Evolutionary conservation across 805 yeast species (phyloP), one percentile per base, ranked within the genome.

Genomic region (Zygosaccharomyces siamensis): DNA sequence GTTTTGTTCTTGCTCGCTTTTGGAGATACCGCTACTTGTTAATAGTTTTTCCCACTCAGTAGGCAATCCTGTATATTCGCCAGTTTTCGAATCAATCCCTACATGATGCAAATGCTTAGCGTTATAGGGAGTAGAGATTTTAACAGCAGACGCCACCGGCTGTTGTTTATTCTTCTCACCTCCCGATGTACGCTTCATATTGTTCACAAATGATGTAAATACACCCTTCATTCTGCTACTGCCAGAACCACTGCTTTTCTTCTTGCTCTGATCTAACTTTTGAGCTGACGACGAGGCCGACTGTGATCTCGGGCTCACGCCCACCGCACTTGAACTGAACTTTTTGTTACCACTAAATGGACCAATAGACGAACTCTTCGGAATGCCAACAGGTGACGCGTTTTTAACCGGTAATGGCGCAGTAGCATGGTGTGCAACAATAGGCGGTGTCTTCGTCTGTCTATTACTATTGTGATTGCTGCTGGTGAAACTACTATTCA

Each of bases 81-180:
- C 97, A 18, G 89, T 79, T 53, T 78, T 79, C 4, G 82, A 76
- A 66, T 92, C 97, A 43, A 87, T 83, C 21, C 96, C 97, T 7
- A 93, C 98, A 61, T 93, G 98, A 14, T 93, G 89, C 31, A 89
- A 84, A 62, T 90, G 96, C 61, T 87, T 83, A 14, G 93, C 85
- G 60, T 88, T 89, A 66, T 84, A 89, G 0, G 99, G 99, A 0
- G 89, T 83, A n/a, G 96, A 86, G 44, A 92, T 93, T 56, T 81
- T 81, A 35, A 75, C 58, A 6, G 64, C 44, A 21, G 49, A 50
- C 11, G 36, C 16, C 5, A 26, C 36, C 23, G 49, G 39, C 6
- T 64, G 62, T 36, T 75, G 68, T 46, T 72, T 70, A 54, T 79
- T 74, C 74, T 54, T 68, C 54, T 50, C 65, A 37, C 55, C 58